Base-by-base conservation (phyloP, 352 stramenopile species). In the Saprolegnia parasitica region DNA sequence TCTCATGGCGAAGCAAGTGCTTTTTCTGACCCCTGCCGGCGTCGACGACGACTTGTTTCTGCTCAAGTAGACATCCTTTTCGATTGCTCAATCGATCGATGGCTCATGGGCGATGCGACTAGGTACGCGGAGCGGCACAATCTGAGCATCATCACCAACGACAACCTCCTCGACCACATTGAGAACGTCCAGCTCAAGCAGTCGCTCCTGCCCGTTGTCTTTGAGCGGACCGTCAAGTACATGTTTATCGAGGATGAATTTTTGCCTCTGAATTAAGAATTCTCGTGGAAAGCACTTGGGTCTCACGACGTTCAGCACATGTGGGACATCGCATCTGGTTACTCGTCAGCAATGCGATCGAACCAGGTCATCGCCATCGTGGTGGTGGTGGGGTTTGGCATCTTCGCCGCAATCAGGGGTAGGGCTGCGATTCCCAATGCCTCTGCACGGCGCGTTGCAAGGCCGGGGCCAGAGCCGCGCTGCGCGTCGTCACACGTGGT, bases 201-300 rank as follows among this genome's bases (percentile, higher is more conserved):
- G 16, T n/a, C 63, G 18, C 23, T 70, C 16, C 24, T 40, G 54
- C 63, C 63, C 10, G 11, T 66, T 8, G 58, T 66, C 10, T 66
- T 66, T 56, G 37, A 42, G 21, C 58, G 58, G 16, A 70, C 63
- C 18, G 63, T 70, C 55, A 70, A 70, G 63, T 70, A 70, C 35
- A 70, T 70, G 63, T 70, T 70, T 66, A 65, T 70, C 63, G 55
- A 70, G 15, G 63, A 70, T 24, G 63, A 70, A 49, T 70, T 70
- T 32, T 61, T 70, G 9, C 47, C 63, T 10, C 49, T 70, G 8
- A 58, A 58, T 16, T 58, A 58, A 16, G 8, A 8, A 16, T 8
- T 58, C 8, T 8, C 23, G 23, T 58, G 52, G 8, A 8, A 16
- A 8, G 32, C 8, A 8, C 8, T 58, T 58, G 16, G 32, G 32